Evolutionary conservation across 2,329 filamentous ascomycete genomes (phyloP).

Genomic region (Paraconiothyrium brasiliense): DNA sequence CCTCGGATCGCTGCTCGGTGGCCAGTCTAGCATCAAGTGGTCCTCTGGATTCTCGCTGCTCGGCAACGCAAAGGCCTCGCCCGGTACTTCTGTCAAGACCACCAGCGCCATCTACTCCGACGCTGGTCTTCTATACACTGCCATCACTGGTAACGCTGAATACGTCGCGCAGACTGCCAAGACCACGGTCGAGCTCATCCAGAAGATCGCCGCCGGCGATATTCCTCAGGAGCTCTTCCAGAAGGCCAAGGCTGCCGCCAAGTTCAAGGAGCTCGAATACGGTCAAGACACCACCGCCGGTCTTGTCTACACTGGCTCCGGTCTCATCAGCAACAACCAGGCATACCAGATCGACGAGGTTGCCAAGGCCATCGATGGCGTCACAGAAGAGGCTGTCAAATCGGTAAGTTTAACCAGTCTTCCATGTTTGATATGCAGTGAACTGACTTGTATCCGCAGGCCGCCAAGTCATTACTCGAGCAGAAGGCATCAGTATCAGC

Average conservation of each 20-base stretch:
- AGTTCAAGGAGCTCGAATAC: conserved; percentile 87
- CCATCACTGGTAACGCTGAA: conserved; percentile 77
- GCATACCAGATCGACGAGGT: conserved; percentile 84
- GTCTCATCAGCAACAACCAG: conserved; percentile 82
- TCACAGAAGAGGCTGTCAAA: conserved; percentile 86
- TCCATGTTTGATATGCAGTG: conserved; percentile 4
- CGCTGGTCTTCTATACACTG: conserved; percentile 86
- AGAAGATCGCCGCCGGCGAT: conserved; percentile 79
- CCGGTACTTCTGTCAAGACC: conserved; percentile 74
- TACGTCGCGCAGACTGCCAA: conserved; percentile 78
- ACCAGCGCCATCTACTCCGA: conserved; percentile 90
- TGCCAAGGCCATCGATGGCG: conserved; percentile 79
- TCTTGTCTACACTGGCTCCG: conserved; percentile 83
- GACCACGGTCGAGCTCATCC: conserved; percentile 81
- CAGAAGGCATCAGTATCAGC: conserved; percentile 88
- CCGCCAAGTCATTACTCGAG: conserved; percentile 86
- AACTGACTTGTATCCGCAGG: conserved; percentile 61
- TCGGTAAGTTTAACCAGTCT: conserved; percentile 67
- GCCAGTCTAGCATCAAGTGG: conserved; percentile 94
- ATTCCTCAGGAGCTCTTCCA: conserved; percentile 85
- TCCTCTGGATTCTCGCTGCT: conserved; percentile 90
- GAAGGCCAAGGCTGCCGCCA: conserved; percentile 92
- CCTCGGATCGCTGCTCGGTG: conserved; percentile 87
- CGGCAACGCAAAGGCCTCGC: conserved; percentile 74
- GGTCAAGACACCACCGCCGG: conserved; percentile 80